Conservation (phyloP, 1,284 basidiomycete species). For the Microbotryum violaceum region DNA sequence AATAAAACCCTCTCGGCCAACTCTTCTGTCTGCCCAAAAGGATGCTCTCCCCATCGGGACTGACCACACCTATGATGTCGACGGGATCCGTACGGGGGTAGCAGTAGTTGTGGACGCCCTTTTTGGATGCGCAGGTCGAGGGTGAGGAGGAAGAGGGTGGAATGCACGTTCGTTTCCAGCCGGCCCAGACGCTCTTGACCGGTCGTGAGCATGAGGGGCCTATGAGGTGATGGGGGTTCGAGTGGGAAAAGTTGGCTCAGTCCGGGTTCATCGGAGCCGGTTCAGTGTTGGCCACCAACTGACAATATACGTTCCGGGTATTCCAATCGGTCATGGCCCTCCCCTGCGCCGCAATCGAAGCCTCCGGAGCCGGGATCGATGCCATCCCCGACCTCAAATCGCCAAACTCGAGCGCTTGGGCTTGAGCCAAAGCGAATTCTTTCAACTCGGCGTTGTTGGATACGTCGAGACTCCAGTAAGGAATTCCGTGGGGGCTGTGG, state of each 20-base stretch:
- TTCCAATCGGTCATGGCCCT: slow-evolving; percentile 86
- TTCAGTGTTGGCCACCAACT: slow-evolving; percentile 10
- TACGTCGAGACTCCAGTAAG: slow-evolving; percentile 73
- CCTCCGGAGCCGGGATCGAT: slow-evolving; percentile 52
- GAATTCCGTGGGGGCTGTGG: slow-evolving; percentile 58
- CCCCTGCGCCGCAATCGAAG: slow-evolving; percentile 64
- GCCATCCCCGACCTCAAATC: slow-evolving; percentile 44
- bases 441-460: slow-evolving; percentile 51
- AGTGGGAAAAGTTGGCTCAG: slow-evolving; percentile 1
- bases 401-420: slow-evolving; percentile 52
- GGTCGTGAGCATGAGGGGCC: slow-evolving; percentile 75
- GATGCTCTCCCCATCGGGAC: slow-evolving; percentile 63
- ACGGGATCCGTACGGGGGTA: slow-evolving; percentile 63
- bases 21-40: slow-evolving; percentile 68
- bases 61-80: slow-evolving; percentile 84
- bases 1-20: slow-evolving; percentile 56
- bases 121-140: slow-evolving; percentile 46
- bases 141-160: slow-evolving; percentile 41
- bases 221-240: slow-evolving; percentile 38
- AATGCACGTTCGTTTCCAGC: slow-evolving; percentile 84
- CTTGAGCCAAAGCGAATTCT: slow-evolving; percentile 39
- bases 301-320: slow-evolving; percentile 60
- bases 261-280: slow-evolving; percentile 1
- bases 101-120: slow-evolving; percentile 73
- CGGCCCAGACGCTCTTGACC: slow-evolving; percentile 83